These are phyloP conservation scores for Suillus tomentosus DNA, from an alignment of 768 basidiomycete genomes.

Conservation along the genomic window DNA sequence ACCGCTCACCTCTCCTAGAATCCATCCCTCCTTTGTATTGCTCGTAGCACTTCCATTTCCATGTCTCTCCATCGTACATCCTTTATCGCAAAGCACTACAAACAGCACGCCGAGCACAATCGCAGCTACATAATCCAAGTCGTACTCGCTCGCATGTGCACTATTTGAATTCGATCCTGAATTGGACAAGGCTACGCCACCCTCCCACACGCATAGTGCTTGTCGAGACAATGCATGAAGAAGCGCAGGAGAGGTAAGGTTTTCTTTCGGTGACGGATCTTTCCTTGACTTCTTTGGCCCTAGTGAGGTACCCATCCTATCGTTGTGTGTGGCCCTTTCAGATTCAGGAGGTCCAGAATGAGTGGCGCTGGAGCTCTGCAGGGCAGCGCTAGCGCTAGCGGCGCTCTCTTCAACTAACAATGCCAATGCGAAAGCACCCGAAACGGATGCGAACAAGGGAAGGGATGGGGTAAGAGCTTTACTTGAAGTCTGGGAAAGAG, in stretches of 20 bases:
- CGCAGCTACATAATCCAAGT: conserved; percentile 61
- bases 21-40: conserved; percentile 4
- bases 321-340: not conserved
- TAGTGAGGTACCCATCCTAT: not conserved
- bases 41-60: not conserved
- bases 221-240: conserved; percentile 53
- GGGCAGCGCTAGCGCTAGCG: conserved; percentile 11
- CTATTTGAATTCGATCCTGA: not conserved
- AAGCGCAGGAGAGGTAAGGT: conserved; percentile 35
- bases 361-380: not conserved
- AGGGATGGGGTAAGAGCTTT: conserved; percentile 18
- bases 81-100: conserved; percentile 52
- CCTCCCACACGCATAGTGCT: conserved; percentile 45
- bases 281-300: not conserved
- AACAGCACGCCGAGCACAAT: conserved; percentile 58
- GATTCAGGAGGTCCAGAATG: conserved; percentile 18
- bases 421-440: conserved; percentile 62
- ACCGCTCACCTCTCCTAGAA: conserved; percentile 5
- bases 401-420: conserved; percentile 37
- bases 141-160: conserved; percentile 37
- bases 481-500: not conserved
- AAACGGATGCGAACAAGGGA: conserved; percentile 59
- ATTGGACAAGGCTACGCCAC: conserved; percentile 10
- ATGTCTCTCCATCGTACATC: conserved; percentile 32
- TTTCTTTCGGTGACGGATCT: conserved; percentile 26